Evolutionary conservation across 495 filamentous ascomycete species (phyloP), one percentile per base, ranked within the genome.

Genomic region (Diplogelasinospora grovesii): DNA sequence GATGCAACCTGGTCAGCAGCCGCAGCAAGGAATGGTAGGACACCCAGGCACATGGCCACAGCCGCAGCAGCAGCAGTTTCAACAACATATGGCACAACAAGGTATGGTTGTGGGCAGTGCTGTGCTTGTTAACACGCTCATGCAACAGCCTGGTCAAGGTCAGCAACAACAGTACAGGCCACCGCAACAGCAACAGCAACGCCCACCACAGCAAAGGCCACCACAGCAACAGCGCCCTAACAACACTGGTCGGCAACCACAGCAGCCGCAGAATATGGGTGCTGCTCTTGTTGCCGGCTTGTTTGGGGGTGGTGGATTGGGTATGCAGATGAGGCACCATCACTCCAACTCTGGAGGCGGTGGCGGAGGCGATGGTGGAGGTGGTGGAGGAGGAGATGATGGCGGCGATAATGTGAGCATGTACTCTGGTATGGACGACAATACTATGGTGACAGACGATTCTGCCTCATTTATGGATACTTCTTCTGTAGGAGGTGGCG

Each of bases 191-290:
- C 26, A 41, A n/a, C 27, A 32, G 16, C 39, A 23, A 10, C 29
- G 2, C 22, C 19, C n/a, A 20, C 14, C 5, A 4, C 36, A 34
- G 13, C 31, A 28, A 26, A 14, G 2, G 5, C 30, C 8, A 4
- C 39, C 11, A 20, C 13, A 13, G 18, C 29, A 34, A 25, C 40
- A 19, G 14, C 18, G 4, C 10, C 43, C 24, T 9, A 18, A 34
- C 27, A 35, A 46, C 8, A 14, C 8, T 26, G 22, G 10, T 11
- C 38, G 40, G 28, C 35, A 43, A 13, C 31, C 10, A 33, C 33
- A 22, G 22, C 38, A 43, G 29, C 34, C 23, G n/a, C 25, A 38
- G 24, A 33, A 22, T n/a, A n/a, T n/a, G n/a, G n/a, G n/a, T n/a
- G n/a, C n/a, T n/a, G n/a, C n/a, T n/a, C n/a, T n/a, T n/a, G n/a